These are phyloP conservation scores for Suillus subluteus DNA, from an alignment of 768 basidiomycete genomes.

Conservation along the genomic window DNA sequence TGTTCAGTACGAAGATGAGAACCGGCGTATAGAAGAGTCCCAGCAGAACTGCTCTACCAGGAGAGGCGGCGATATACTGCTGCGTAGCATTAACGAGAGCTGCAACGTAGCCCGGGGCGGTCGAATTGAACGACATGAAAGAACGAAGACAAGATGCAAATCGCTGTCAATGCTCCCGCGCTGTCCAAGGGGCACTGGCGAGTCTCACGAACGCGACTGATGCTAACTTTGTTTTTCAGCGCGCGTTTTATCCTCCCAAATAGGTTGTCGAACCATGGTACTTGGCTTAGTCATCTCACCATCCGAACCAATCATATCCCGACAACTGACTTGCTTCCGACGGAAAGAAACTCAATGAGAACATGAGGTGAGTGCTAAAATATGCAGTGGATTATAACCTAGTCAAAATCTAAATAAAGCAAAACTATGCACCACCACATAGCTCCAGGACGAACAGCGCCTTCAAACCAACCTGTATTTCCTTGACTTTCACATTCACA, in stretches of 20 bases:
- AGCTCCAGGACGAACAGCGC: neutral
- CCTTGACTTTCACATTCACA: constrained; percentile 30
- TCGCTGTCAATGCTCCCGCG: constrained; percentile 1
- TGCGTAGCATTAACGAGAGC: constrained; percentile 21
- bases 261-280: constrained; percentile 15
- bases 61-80: constrained; percentile 25
- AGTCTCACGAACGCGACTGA: constrained; percentile 14
- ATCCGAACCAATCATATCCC: constrained; percentile 13
- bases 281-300: constrained; percentile 28
- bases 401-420: neutral
- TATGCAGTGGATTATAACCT: neutral
- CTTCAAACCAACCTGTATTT: constrained; percentile 32
- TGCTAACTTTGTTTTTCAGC: constrained; percentile 13
- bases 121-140: constrained; percentile 31
- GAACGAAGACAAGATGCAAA: constrained; percentile 11
- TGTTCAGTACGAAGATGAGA: constrained; percentile 70
- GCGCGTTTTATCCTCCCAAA: constrained; percentile 7
- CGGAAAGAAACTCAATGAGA: constrained; percentile 5
- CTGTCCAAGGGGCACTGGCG: neutral
- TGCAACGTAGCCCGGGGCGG: constrained; percentile 32
- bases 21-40: constrained; percentile 68
- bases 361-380: neutral
- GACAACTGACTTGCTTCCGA: constrained; percentile 3
- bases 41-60: constrained; percentile 38
- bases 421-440: constrained; percentile 1